phyloP scores from a whole-genome alignment of 345 rosid genomes.

The Eucalyptus globulus region DNA sequence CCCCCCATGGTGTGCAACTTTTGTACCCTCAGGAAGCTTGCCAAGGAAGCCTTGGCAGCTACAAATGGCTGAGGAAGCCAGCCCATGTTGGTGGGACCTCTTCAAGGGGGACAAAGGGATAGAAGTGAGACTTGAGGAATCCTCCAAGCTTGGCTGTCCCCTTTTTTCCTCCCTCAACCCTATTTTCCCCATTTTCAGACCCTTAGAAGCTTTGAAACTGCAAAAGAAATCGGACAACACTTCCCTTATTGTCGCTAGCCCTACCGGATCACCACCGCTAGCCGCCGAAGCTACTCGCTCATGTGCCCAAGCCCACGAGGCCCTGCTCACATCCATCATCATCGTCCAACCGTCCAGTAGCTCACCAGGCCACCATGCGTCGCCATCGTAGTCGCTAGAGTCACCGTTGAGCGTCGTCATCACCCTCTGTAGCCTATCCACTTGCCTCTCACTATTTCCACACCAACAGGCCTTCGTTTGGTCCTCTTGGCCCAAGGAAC shows the following conservation, averaged over 20 bases:
- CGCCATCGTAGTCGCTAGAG: rapidly evolving
- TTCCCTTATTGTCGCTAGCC: rapidly evolving
- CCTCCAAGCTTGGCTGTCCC: too few species aligned
- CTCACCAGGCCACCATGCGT: rapidly evolving
- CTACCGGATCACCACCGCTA: rapidly evolving
- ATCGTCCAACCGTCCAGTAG: too few species aligned
- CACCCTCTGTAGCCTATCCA: rapidly evolving
- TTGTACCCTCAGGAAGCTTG: too few species aligned
- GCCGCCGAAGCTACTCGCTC: rapidly evolving
- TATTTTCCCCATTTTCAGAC: too few species aligned
- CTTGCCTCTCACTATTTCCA: rapidly evolving
- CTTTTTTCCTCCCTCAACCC: too few species aligned
- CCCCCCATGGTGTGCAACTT: too few species aligned
- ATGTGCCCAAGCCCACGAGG: rapidly evolving
- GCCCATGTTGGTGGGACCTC: too few species aligned
- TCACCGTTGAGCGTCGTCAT: rapidly evolving
- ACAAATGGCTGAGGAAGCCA: too few species aligned
- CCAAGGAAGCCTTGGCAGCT: too few species aligned
- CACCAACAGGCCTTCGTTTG: rapidly evolving
- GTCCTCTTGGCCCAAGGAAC: rapidly evolving
- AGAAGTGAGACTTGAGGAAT: too few species aligned
- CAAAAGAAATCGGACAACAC: rapidly evolving
- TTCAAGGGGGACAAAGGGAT: too few species aligned
- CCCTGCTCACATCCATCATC: rapidly evolving
- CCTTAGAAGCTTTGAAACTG: too few species aligned